These are phyloP conservation scores for Penicillium crustosum DNA, from an alignment of 2,329 filamentous ascomycete species.

Conservation along the genomic window DNA sequence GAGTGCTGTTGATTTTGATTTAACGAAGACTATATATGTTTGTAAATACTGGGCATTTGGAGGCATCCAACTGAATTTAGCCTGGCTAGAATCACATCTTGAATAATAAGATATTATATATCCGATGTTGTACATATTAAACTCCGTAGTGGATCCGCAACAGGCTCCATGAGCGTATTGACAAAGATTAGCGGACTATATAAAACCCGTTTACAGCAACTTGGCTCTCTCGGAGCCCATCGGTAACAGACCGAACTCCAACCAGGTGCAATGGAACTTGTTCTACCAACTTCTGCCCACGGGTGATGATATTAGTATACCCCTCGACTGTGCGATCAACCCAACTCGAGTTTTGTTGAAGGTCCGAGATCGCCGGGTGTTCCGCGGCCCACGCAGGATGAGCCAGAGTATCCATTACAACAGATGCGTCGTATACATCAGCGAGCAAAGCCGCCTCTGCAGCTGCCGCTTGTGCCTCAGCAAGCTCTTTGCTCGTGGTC, in stretches of 20 bases:
- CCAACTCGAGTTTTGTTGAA: conserved; percentile 36
- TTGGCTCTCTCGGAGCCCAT: conserved; percentile 49
- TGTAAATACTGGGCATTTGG: not conserved
- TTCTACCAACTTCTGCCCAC: conserved; percentile 57
- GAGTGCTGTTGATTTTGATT: not conserved
- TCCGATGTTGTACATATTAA: not conserved
- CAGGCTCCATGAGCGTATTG: not conserved
- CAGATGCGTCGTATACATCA: conserved; percentile 41
- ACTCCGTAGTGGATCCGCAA: not conserved
- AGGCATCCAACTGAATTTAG: not conserved
- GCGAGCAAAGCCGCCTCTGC: conserved; percentile 39
- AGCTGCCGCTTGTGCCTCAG: conserved; percentile 37
- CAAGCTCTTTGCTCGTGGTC: conserved; percentile 24
- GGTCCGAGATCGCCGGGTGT: conserved; percentile 4
- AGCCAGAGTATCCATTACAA: conserved; percentile 39
- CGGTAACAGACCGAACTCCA: conserved; percentile 54
- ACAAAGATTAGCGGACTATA: conserved; percentile 29
- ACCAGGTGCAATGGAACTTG: conserved; percentile 59
- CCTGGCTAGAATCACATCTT: not conserved
- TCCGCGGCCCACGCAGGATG: conserved; percentile 43
- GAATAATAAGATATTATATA: not conserved
- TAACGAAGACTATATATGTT: not conserved
- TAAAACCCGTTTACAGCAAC: conserved; percentile 41
- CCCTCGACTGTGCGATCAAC: conserved; percentile 48
- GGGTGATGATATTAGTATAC: conserved; percentile 51